phyloP scores from a whole-genome alignment of 768 basidiomycete species.

The Brasilioporus rufonigricans region DNA sequence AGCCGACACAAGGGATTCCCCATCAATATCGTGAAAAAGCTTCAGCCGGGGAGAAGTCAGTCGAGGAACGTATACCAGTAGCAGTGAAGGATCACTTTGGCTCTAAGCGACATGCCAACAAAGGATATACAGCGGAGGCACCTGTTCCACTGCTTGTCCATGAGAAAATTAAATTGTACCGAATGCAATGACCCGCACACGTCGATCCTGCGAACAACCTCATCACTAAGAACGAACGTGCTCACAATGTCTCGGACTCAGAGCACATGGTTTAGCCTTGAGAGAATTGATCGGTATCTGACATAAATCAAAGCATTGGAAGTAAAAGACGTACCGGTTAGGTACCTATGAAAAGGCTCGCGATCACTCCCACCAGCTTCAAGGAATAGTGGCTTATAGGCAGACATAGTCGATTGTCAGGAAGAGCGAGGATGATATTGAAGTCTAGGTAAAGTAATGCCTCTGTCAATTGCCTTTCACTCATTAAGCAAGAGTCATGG shows the following conservation, averaged over 20 bases:
- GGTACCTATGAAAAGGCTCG: no score
- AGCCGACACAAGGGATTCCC: no score
- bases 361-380: no score
- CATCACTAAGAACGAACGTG: conserved; percentile 23
- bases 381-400: conserved; percentile 58
- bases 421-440: conserved; percentile 55
- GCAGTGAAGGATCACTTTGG: conserved; percentile 66
- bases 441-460: conserved; percentile 80
- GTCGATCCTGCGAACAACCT: conserved; percentile 56
- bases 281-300: not conserved
- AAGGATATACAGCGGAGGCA: no score
- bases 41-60: not conserved
- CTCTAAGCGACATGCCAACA: no score
- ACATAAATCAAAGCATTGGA: not conserved
- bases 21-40: no score
- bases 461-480: conserved; percentile 67
- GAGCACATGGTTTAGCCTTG: conserved; percentile 84
- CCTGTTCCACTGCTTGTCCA: no score
- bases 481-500: conserved; percentile 6
- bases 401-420: conserved; percentile 78
- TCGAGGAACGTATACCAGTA: conserved; percentile 49
- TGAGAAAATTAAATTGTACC: no score
- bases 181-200: conserved; percentile 61
- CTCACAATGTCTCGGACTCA: conserved; percentile 75
- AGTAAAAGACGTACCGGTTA: conserved; percentile 49